A percentile compares a stretch with the other conserved stretches of the same genome.
Evolutionary conservation across 192 early-diverging fungal genomes (phyloP).

Genomic region (Nowakowskiella sp.): DNA sequence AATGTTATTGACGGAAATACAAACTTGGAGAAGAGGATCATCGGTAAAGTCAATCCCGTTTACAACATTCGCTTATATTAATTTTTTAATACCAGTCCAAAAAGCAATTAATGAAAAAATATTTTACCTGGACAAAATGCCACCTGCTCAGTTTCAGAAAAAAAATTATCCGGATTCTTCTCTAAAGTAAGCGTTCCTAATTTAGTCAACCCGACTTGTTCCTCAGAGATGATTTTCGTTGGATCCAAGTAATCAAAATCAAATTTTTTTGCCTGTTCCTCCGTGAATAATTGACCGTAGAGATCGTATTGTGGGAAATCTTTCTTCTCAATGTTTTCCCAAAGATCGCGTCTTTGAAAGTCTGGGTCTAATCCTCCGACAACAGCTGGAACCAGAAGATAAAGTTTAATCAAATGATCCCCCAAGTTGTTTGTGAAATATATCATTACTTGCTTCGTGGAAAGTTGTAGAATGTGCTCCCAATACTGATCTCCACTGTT

Average conservation of each 20-base stretch:
- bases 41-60: constrained; percentile 68
- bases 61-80: too few relatives aligned
- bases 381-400: too few relatives aligned
- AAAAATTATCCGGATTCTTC: constrained; percentile 78
- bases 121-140: constrained; percentile 72
- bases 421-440: too few relatives aligned
- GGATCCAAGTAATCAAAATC: constrained; percentile 73
- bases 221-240: constrained; percentile 76
- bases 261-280: constrained; percentile 61
- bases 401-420: too few relatives aligned
- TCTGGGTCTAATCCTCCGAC: constrained; percentile 61
- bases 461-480: constrained; percentile 65
- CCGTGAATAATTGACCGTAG: constrained; percentile 65
- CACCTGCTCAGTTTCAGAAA: constrained; percentile 76
- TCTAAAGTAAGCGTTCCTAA: constrained; percentile 72
- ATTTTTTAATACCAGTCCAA: too few relatives aligned
- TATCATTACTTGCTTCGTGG: constrained; percentile 61
- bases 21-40: constrained; percentile 80
- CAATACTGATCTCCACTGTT: constrained; percentile 69
- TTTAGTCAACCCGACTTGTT: constrained; percentile 65
- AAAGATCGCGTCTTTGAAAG: constrained; percentile 68
- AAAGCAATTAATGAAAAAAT: too few relatives aligned
- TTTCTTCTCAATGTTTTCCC: constrained; percentile 57
- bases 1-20: too few relatives aligned
- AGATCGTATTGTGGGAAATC: constrained; percentile 66